Evolutionary conservation across 768 basidiomycete species (phyloP), one percentile per base, ranked within the genome.

Genomic region (Naganishia friedmannii): DNA sequence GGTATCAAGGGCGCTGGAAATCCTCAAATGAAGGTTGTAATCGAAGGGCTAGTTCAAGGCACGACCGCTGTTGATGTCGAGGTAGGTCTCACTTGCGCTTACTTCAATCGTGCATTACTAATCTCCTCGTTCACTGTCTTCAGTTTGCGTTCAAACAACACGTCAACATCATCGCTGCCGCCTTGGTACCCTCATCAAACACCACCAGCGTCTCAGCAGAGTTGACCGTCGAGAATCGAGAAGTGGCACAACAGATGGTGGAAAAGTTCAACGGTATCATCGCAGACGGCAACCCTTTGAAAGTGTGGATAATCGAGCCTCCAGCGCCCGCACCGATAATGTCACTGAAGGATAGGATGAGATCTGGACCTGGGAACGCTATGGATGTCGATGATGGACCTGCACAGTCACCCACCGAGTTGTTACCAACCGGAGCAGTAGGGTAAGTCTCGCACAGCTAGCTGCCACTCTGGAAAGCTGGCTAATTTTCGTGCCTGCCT

Each of bases 1-100:
- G 55, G 42, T 23, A 68, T 46, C 29, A 68, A 54, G 67, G 54
- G 67, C 45, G 42, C 53, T 26, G 55, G 42, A 56, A 56, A 68
- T 31, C 53, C 55, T 6, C 66, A 67, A 29, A 67, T 65, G 34
- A 66, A 63, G 42, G 87, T 93, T 0, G 86, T 91, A 77, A 88
- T 93, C 28, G 83, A 86, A 3, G 90, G 89, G 3, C 81, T 93
- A 28, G 89, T 88, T 12, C 81, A 82, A 13, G 91, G 91, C 1
- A 92, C 91, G 29, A 91, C 89, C 9, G 85, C 89, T 19, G 90
- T 89, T 19, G 91, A 93, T 78, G 91, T 93, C 57, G 86, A 87
- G 77, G 84, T 84, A 67, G 72, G 79, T 76, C 26, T 56, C 29
- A 34, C 2, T 70, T 39, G 37, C 29, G 10, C 23, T 23, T 58